Conservation (phyloP, 768 basidiomycete species). For the Pleurotus salmoneostramineus region DNA sequence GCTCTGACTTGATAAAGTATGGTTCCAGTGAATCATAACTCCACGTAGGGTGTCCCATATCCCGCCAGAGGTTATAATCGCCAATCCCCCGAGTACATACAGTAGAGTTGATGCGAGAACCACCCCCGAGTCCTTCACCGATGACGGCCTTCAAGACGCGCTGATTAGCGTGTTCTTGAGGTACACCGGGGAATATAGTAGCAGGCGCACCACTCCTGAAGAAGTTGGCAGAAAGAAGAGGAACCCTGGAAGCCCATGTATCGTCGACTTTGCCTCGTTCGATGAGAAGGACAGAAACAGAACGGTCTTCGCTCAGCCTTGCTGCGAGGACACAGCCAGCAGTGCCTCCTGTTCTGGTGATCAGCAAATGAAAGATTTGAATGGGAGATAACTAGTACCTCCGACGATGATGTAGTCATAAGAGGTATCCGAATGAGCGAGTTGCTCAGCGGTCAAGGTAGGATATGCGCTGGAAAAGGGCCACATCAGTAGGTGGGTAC, state of each 20-base stretch:
- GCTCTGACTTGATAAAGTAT: not conserved
- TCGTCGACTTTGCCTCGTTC: not conserved
- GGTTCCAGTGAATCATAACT: not conserved
- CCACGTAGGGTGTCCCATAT: not conserved
- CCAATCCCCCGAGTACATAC: not conserved
- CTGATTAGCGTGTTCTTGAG: not conserved
- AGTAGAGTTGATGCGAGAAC: not conserved
- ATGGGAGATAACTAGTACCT: too few species aligned
- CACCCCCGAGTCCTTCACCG: not conserved
- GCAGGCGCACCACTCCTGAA: not conserved
- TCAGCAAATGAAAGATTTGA: too few species aligned
- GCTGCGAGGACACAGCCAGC: slow-evolving; percentile 12
- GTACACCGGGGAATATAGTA: not conserved
- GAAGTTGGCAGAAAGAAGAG: not conserved
- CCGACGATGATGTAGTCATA: not conserved
- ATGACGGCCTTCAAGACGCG: not conserved
- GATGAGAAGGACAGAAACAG: slow-evolving; percentile 9
- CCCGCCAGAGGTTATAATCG: not conserved
- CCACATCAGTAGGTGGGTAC: not conserved
- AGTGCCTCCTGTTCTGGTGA: slow-evolving; percentile 8
- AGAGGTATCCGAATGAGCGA: not conserved
- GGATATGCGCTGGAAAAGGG: not conserved
- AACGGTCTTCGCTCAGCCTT: slow-evolving; percentile 11
- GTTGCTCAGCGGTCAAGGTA: not conserved
- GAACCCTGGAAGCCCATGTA: not conserved